Evolutionary conservation across 192 early-diverging fungal genomes (phyloP).

Genomic region (Gryganskiella cystojenkinii): DNA sequence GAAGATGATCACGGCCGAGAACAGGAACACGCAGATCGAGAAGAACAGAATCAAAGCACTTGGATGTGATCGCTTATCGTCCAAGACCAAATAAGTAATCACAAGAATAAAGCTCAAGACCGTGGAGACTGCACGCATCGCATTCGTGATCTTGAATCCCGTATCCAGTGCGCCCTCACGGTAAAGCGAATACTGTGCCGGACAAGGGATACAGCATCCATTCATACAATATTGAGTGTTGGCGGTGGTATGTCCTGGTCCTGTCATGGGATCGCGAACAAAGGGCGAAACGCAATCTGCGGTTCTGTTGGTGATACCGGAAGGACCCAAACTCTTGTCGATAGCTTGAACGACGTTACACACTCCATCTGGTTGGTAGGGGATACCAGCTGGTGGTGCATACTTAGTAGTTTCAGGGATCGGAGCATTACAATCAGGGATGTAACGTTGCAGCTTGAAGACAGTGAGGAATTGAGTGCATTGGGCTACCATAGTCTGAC

Average conservation of each 20-base stretch:
- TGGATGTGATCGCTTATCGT: slow-evolving; percentile 60
- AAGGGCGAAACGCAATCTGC: slow-evolving; percentile 53
- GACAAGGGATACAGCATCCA: slow-evolving; percentile 67
- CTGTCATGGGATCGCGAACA: slow-evolving; percentile 42
- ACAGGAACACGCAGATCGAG: slow-evolving; percentile 59
- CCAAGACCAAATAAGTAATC: slow-evolving; percentile 57
- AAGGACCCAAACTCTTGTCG: neutral
- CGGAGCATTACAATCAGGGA: slow-evolving; percentile 42
- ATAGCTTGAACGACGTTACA: slow-evolving; percentile 23
- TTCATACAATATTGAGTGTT: slow-evolving; percentile 44
- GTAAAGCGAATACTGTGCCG: slow-evolving; percentile 60
- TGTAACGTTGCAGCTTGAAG: neutral
- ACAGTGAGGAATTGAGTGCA: slow-evolving; percentile 33
- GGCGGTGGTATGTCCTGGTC: slow-evolving; percentile 21
- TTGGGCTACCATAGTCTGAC: slow-evolving; percentile 9
- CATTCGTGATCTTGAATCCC: slow-evolving; percentile 57
- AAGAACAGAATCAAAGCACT: slow-evolving; percentile 60
- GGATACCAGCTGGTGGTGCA: slow-evolving; percentile 11
- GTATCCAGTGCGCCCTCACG: slow-evolving; percentile 42
- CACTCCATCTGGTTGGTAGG: slow-evolving; percentile 20
- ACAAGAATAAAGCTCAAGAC: slow-evolving; percentile 53
- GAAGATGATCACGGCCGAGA: slow-evolving; percentile 59
- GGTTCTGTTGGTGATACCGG: slow-evolving; percentile 18
- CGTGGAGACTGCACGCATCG: slow-evolving; percentile 55
- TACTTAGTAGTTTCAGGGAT: slow-evolving; percentile 6